Evolutionary conservation across 2,329 filamentous ascomycete genomes (phyloP).

Genomic region (Sporothrix luriei): DNA sequence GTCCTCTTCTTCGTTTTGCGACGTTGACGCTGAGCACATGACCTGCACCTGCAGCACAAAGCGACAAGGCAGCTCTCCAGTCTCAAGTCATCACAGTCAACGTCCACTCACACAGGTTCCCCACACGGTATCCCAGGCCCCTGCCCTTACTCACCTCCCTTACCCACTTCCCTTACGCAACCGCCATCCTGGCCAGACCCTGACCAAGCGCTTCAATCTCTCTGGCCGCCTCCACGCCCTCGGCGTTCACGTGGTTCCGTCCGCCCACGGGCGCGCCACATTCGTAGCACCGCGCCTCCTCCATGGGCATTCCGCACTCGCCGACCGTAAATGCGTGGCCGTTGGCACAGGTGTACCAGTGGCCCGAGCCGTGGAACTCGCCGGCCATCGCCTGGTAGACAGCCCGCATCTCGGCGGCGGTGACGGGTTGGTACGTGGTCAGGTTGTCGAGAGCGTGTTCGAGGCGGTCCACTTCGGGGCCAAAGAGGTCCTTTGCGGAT

Average conservation of each 20-base stretch:
- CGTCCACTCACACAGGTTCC: too few relatives aligned
- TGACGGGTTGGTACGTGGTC: constrained; percentile 49
- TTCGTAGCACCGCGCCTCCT: constrained; percentile 63
- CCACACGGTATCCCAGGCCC: too few relatives aligned
- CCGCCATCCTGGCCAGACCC: neutral
- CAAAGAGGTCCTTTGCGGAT: constrained; percentile 27
- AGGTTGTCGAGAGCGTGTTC: constrained; percentile 19
- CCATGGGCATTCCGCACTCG: constrained; percentile 68
- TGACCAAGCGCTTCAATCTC: constrained; percentile 50
- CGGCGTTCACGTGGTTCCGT: constrained; percentile 50
- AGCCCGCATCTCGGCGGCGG: constrained; percentile 54
- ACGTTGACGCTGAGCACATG: too few relatives aligned
- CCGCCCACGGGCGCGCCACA: constrained; percentile 63
- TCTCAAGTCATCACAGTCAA: too few relatives aligned
- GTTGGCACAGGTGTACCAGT: constrained; percentile 64
- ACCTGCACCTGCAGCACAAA: too few relatives aligned
- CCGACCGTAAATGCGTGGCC: constrained; percentile 65
- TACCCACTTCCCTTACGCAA: neutral
- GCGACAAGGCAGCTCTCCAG: too few relatives aligned
- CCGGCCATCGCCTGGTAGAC: constrained; percentile 56
- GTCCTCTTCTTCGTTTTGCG: too few relatives aligned
- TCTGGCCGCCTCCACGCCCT: constrained; percentile 54
- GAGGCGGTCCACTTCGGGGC: neutral
- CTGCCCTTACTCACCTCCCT: too few relatives aligned
- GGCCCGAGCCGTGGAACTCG: constrained; percentile 57